Conservation (phyloP, 2,329 filamentous ascomycete species). For the Esteya vermicola region DNA sequence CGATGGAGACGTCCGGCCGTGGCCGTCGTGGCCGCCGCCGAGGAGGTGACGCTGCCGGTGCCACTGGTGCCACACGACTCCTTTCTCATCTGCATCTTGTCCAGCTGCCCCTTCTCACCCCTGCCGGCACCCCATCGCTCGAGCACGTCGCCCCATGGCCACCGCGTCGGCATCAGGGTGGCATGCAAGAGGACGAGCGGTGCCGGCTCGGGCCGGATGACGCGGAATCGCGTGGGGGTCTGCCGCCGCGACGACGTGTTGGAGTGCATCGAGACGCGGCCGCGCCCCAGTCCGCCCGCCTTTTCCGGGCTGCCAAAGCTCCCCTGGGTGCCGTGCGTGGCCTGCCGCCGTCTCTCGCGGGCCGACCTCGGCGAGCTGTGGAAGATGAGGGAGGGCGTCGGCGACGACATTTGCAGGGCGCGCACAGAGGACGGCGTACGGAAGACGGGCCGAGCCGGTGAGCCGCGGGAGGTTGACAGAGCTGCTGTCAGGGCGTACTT, state of each 20-base stretch:
- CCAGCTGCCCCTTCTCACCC: no score
- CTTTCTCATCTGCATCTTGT: no score
- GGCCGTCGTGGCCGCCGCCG: no score
- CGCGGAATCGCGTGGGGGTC: constrained; percentile 44
- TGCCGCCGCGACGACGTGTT: neutral
- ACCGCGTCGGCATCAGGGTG: constrained; percentile 56
- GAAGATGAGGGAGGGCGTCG: constrained; percentile 27
- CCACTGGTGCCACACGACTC: no score
- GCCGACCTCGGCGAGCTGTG: constrained; percentile 36
- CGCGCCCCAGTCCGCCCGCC: neutral
- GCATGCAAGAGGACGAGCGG: constrained; percentile 68
- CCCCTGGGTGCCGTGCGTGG: neutral
- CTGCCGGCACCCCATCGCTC: no score
- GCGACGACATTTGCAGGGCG: constrained; percentile 56
- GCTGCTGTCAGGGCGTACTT: constrained; percentile 23
- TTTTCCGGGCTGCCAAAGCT: neutral
- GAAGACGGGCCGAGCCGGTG: constrained; percentile 50
- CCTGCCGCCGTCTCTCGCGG: constrained; percentile 22
- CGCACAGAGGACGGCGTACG: constrained; percentile 55
- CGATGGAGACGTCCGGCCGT: no score
- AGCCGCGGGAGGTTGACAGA: constrained; percentile 34
- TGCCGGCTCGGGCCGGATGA: constrained; percentile 29
- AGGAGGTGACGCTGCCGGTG: no score
- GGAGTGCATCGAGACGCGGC: neutral
- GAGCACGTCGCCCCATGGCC: constrained; percentile 47